Evolutionary conservation across 495 filamentous ascomycete species (phyloP), one percentile per base, ranked within the genome.

Genomic region (Mytilinidion resinicola): DNA sequence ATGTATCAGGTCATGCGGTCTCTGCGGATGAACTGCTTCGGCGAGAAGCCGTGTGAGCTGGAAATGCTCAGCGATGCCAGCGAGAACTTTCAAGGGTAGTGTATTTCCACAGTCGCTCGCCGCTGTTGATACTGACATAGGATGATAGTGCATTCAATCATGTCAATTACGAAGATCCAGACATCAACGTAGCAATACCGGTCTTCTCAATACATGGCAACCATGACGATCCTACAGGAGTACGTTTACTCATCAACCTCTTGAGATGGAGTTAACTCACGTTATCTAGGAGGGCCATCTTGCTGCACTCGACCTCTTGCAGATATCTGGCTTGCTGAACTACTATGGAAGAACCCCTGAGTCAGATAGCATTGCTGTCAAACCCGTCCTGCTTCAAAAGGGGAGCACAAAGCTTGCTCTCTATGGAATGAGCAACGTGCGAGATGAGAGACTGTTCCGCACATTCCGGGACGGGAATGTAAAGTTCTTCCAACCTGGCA

Each of bases 181-280:
- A 99, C 68, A 96, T 99, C 67, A 99, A 99, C 64, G 85, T 99
- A 59, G 90, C 91, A 11, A 96, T 96, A 46, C 93, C 93, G 0
- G 90, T 99, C 36, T 99, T 99, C 68, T 95, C 91, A 1, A 99
- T 99, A 50, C 93, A 99, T 66, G 93, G 93, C 33, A 99, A 99
- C 69, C 93, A 99, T 74, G 93, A 99, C 67, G 93, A 99, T 71
- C 93, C 93, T 0, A 90, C 89, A 43, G 93, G 95, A 7, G 74
- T 77, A 69, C 20, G 67, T 64, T 39, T 20, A 12, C 9, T 20
- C 7, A 35, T 25, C 14, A 11, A 15, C 14, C 9, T 12, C 55
- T 4, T 14, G 10, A 21, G 33, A 51, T 21, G 14, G 2, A 52
- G n/a, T 43, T n/a, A 30, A 54, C 64, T 70, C n/a, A 73, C 37